Conservation (phyloP, 2,329 filamentous ascomycete genomes). For the Cladosporium velox region DNA sequence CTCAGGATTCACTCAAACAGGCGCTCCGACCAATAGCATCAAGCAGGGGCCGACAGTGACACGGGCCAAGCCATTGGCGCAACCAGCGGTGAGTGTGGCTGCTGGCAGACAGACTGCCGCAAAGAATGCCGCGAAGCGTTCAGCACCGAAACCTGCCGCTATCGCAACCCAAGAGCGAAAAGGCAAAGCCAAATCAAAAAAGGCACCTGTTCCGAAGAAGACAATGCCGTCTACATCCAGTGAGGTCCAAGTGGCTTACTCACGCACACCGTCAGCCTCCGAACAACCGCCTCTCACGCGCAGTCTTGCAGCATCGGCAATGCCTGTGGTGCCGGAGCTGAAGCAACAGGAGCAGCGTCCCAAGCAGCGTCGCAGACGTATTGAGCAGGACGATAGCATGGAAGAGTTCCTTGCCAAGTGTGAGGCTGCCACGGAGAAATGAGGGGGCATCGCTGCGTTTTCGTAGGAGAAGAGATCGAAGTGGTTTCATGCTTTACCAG, state of each 20-base stretch:
- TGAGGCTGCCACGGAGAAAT: background rate
- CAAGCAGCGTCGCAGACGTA: slow-evolving; percentile 1
- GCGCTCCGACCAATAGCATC: background rate
- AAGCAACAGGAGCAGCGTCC: background rate
- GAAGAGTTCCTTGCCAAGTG: slow-evolving; percentile 15
- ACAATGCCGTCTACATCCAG: no score
- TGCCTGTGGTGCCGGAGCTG: background rate
- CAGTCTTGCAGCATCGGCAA: background rate
- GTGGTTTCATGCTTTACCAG: background rate
- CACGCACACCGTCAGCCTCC: background rate
- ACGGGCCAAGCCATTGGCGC: background rate
- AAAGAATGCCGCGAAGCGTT: background rate
- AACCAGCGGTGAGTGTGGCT: background rate
- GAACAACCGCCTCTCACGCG: background rate
- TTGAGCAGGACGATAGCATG: slow-evolving; percentile 8
- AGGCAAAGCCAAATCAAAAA: background rate
- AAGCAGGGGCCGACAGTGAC: background rate
- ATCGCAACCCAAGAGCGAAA: background rate
- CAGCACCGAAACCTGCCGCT: background rate
- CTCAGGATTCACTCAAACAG: background rate
- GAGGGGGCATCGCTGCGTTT: background rate
- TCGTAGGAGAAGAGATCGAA: background rate
- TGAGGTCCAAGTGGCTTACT: background rate
- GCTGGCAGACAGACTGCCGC: background rate
- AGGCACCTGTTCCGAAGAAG: background rate